phyloP scores from a whole-genome alignment of 345 rosid species.

The Turritis glabra region DNA sequence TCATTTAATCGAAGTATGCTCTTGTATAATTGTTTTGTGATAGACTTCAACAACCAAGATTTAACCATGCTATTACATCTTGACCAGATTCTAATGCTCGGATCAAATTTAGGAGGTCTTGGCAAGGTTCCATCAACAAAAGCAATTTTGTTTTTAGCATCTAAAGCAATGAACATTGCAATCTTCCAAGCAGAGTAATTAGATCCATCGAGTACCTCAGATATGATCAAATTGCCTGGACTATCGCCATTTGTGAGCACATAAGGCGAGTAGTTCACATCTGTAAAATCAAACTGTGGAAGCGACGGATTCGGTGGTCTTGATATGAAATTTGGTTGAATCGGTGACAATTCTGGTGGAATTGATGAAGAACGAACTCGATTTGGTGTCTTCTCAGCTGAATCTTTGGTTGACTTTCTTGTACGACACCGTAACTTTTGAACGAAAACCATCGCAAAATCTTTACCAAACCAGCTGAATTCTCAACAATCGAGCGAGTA shows the following conservation, averaged over 20 bases:
- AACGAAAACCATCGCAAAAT: neutral
- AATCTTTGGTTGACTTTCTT: neutral
- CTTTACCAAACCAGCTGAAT: neutral
- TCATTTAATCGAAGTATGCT: no score
- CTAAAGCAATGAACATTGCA: neutral
- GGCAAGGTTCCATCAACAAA: neutral
- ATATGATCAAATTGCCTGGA: neutral
- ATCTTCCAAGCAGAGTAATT: neutral
- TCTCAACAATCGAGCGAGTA: neutral
- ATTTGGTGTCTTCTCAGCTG: neutral
- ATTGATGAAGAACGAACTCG: neutral
- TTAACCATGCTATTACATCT: neutral
- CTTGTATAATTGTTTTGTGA: no score
- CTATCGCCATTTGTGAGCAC: neutral
- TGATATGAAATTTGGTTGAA: neutral
- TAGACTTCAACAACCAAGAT: neutral
- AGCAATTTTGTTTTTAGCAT: neutral
- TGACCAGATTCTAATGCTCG: neutral
- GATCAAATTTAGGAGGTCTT: neutral
- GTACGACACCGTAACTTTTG: neutral
- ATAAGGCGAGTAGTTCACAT: neutral
- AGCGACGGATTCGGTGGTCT: neutral
- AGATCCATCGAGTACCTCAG: neutral
- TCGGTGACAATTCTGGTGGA: neutral
- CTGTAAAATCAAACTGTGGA: neutral